phyloP scores from a whole-genome alignment of 2,329 filamentous ascomycete species.

The Monilinia fructigena region DNA sequence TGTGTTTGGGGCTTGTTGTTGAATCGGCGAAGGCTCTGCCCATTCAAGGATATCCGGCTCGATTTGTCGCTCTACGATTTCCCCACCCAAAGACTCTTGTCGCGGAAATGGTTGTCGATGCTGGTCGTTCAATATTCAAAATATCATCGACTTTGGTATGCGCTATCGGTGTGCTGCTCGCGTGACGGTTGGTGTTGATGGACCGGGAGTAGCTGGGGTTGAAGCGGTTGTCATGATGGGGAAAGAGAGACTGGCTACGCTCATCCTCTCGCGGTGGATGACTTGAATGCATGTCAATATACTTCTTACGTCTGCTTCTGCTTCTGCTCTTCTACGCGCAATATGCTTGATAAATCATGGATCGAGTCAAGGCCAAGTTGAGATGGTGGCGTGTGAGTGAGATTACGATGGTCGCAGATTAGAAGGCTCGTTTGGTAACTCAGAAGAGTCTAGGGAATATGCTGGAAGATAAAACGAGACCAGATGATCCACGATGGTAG shows the following conservation, averaged over 20 bases:
- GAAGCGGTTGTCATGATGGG: constrained; percentile 38
- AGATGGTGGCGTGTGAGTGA: background rate
- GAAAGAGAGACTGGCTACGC: constrained; percentile 28
- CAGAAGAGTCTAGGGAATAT: background rate
- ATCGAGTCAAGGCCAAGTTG: constrained; percentile 9
- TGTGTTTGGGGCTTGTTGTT: constrained; percentile 9
- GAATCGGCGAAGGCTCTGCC: constrained; percentile 11
- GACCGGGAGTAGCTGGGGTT: constrained; percentile 38
- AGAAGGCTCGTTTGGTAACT: background rate
- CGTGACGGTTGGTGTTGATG: constrained; percentile 38
- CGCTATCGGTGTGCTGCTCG: constrained; percentile 31
- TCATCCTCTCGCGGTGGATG: constrained; percentile 29
- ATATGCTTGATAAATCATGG: constrained; percentile 9
- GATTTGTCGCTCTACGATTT: constrained; percentile 30
- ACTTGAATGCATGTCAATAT: constrained; percentile 9
- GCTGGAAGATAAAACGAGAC: background rate
- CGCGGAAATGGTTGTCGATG: constrained; percentile 40
- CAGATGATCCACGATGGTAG: constrained; percentile 1
- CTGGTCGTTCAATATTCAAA: constrained; percentile 37
- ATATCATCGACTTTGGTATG: constrained; percentile 35
- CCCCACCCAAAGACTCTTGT: constrained; percentile 35
- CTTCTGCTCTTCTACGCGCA: constrained; percentile 17
- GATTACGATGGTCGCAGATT: background rate
- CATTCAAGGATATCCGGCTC: constrained; percentile 1
- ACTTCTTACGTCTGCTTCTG: background rate